A percentile compares a stretch with the other conserved stretches of the same genome.
phyloP scores from a whole-genome alignment of 192 early-diverging fungal species.

The Podila clonocystis region DNA sequence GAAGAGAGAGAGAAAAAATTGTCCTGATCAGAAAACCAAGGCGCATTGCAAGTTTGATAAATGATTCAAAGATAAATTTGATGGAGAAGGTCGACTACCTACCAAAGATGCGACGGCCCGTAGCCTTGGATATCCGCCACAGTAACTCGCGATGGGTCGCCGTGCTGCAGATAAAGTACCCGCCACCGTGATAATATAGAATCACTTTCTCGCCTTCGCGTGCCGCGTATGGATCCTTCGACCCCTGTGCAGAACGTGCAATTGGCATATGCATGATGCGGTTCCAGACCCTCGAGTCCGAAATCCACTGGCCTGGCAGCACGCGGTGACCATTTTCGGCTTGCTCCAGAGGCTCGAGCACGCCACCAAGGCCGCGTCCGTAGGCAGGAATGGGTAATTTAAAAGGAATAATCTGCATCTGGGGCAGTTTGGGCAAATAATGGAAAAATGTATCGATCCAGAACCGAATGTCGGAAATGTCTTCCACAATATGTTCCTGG shows the following conservation, averaged over 20 bases:
- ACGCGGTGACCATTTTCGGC: constrained; percentile 16
- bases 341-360: constrained; percentile 12
- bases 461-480: constrained; percentile 29
- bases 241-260: constrained; percentile 7
- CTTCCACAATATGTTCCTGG: constrained; percentile 40
- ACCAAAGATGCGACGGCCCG: constrained; percentile 57
- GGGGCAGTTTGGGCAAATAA: constrained; percentile 33
- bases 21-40: not conserved
- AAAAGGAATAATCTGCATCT: constrained; percentile 33
- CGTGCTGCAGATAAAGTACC: constrained; percentile 63
- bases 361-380: constrained; percentile 19
- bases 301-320: constrained; percentile 32
- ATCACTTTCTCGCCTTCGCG: constrained; percentile 53
- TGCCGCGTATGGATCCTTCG: constrained; percentile 38
- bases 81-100: not conserved
- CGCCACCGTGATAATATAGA: constrained; percentile 83
- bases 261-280: constrained; percentile 21
- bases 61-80: not conserved
- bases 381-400: constrained; percentile 14
- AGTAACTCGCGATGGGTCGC: constrained; percentile 60
- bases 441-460: constrained; percentile 39
- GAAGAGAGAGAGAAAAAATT: not conserved
- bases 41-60: not conserved
- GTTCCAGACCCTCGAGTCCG: constrained; percentile 31
- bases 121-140: constrained; percentile 53